A percentile compares a stretch with the other conserved stretches of the same genome.
Conservation (phyloP, 441 rosid genomes). For the Arabidopsis lyrata region DNA sequence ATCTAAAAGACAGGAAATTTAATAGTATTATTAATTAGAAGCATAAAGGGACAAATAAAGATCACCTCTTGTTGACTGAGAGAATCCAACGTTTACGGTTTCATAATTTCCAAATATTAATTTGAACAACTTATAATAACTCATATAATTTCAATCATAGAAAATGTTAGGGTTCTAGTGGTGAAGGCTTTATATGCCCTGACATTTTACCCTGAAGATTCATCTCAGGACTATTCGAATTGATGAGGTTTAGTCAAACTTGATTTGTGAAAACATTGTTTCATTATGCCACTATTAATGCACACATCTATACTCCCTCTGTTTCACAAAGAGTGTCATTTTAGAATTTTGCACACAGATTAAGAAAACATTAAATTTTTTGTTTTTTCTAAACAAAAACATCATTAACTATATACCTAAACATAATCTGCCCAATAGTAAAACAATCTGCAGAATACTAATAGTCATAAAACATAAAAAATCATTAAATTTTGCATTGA, state of each 20-base stretch:
- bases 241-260: neutral
- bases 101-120: neutral
- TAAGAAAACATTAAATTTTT: too few relatives aligned
- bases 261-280: neutral
- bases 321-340: too few relatives aligned
- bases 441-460: too few relatives aligned
- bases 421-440: too few relatives aligned
- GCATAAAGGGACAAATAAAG: conserved; percentile 22
- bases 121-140: neutral
- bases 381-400: too few relatives aligned
- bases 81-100: conserved; percentile 28
- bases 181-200: neutral
- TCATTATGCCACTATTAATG: neutral
- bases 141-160: neutral
- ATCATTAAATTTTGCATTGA: too few relatives aligned
- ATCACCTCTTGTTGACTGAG: conserved; percentile 23
- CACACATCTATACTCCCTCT: conserved; percentile 5
- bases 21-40: neutral
- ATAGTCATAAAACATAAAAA: too few relatives aligned
- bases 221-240: neutral
- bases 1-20: neutral
- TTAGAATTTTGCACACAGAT: too few relatives aligned
- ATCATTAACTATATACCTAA: too few relatives aligned
- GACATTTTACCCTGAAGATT: neutral
- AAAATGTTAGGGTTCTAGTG: neutral